These are phyloP conservation scores for Fusarium guadeloupense DNA, from an alignment of 2,329 filamentous ascomycete species.

Conservation along the genomic window DNA sequence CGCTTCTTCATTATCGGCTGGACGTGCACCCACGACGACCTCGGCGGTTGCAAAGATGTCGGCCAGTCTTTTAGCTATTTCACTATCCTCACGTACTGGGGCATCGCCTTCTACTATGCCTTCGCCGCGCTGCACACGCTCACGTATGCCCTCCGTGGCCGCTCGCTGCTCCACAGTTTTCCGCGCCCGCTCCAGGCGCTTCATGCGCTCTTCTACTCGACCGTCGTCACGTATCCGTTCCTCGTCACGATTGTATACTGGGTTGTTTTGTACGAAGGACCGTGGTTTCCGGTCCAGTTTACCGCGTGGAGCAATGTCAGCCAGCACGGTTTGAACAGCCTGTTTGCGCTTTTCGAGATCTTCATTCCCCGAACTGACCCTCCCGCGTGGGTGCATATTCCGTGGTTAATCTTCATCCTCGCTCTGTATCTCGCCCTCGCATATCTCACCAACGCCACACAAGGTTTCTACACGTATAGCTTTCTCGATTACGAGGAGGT, in stretches of 20 bases:
- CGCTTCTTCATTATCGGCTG: constrained; percentile 76
- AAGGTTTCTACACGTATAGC: constrained; percentile 78
- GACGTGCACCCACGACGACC: constrained; percentile 61
- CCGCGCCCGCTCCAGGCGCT: constrained; percentile 71
- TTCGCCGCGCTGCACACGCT: constrained; percentile 74
- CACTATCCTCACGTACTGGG: constrained; percentile 84
- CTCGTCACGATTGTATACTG: constrained; percentile 78
- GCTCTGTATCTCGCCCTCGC: constrained; percentile 77
- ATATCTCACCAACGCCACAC: constrained; percentile 74
- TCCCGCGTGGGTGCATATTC: constrained; percentile 69
- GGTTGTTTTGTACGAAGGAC: constrained; percentile 64
- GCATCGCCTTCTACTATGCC: constrained; percentile 80
- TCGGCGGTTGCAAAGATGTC: constrained; percentile 57
- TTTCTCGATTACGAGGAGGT: constrained; percentile 75
- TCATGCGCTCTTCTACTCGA: constrained; percentile 72
- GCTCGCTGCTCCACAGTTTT: constrained; percentile 66
- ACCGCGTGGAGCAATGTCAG: constrained; percentile 73
- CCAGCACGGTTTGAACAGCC: constrained; percentile 77
- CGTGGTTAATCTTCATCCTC: constrained; percentile 74
- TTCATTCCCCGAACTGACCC: constrained; percentile 71
- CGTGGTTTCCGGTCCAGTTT: constrained; percentile 63
- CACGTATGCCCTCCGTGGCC: constrained; percentile 66
- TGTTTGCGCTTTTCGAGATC: constrained; percentile 81
- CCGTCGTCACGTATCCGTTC: constrained; percentile 70
- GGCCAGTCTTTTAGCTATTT: constrained; percentile 79